Evolutionary conservation across 2,329 filamentous ascomycete genomes (phyloP).

Genomic region (Periconia digitata): DNA sequence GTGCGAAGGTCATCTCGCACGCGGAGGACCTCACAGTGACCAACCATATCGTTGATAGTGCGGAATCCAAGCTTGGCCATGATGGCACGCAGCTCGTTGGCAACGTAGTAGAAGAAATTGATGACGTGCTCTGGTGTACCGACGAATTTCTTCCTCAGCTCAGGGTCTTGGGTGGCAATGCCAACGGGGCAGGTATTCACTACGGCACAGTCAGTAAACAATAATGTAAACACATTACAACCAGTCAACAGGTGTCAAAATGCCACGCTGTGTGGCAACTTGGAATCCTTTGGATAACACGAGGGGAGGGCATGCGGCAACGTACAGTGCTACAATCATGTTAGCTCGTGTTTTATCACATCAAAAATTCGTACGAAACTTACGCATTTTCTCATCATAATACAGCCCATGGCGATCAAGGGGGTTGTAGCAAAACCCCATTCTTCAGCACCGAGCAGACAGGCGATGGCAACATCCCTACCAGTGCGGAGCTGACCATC

Average conservation of each 20-base stretch:
- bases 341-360: no score
- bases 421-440: slow-evolving; percentile 96
- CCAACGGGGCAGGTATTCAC: slow-evolving; percentile 84
- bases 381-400: slow-evolving; percentile 82
- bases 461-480: slow-evolving; percentile 90
- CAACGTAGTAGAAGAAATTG: slow-evolving; percentile 98
- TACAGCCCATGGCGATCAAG: slow-evolving; percentile 93
- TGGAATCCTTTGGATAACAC: no score
- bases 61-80: slow-evolving; percentile 96
- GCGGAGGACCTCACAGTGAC: slow-evolving; percentile 81
- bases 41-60: slow-evolving; percentile 97
- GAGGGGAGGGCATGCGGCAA: no score
- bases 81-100: slow-evolving; percentile 93
- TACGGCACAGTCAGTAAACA: slow-evolving; percentile 26
- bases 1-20: slow-evolving; percentile 87
- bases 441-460: slow-evolving; percentile 94
- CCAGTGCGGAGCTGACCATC: slow-evolving; percentile 93
- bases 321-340: no score
- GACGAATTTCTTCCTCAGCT: slow-evolving; percentile 88
- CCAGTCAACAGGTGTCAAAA: neutral
- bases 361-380: no score
- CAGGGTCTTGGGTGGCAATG: slow-evolving; percentile 94
- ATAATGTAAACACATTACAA: neutral
- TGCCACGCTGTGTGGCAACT: no score
- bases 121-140: slow-evolving; percentile 95